A percentile compares a stretch with the other conserved stretches of the same genome.
Evolutionary conservation across 2,329 filamentous ascomycete species (phyloP).

Genomic region (Botrytis galanthina): DNA sequence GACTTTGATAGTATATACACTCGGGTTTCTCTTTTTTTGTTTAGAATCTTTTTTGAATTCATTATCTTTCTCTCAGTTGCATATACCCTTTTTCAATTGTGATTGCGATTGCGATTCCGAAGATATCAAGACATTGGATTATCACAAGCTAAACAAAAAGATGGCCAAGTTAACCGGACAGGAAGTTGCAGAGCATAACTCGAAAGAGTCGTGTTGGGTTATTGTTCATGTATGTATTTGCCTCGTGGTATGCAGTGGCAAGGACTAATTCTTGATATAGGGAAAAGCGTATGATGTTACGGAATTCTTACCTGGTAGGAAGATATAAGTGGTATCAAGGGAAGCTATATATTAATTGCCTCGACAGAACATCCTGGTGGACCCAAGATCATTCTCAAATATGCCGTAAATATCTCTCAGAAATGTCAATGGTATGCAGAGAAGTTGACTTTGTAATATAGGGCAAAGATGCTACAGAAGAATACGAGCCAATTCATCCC

Average conservation of each 20-base stretch:
- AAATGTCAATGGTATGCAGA: not conserved
- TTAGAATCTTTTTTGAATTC: not conserved
- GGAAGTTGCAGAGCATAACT: conserved; percentile 71
- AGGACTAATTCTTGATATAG: conserved; percentile 40
- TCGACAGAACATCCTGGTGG: conserved; percentile 78
- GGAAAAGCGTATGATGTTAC: conserved; percentile 87
- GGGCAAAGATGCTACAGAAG: conserved; percentile 89
- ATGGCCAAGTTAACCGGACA: conserved; percentile 47
- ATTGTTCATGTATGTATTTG: conserved; percentile 68
- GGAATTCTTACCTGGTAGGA: conserved; percentile 72
- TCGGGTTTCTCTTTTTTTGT: not conserved
- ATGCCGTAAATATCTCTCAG: conserved; percentile 57
- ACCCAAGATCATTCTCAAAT: conserved; percentile 91
- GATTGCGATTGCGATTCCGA: not conserved
- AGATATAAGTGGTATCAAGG: not conserved
- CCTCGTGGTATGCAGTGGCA: conserved; percentile 9
- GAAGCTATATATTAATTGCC: not conserved
- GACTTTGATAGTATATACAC: conserved; percentile 5
- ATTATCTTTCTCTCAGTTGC: not conserved
- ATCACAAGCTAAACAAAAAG: conserved; percentile 19
- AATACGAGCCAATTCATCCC: conserved; percentile 86
- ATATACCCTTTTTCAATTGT: not conserved
- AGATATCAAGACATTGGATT: not conserved
- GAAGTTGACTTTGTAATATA: conserved; percentile 17
- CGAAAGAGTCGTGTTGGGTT: conserved; percentile 83